phyloP scores from a whole-genome alignment of 2,329 filamentous ascomycete species.

The Lachnellula arida region DNA sequence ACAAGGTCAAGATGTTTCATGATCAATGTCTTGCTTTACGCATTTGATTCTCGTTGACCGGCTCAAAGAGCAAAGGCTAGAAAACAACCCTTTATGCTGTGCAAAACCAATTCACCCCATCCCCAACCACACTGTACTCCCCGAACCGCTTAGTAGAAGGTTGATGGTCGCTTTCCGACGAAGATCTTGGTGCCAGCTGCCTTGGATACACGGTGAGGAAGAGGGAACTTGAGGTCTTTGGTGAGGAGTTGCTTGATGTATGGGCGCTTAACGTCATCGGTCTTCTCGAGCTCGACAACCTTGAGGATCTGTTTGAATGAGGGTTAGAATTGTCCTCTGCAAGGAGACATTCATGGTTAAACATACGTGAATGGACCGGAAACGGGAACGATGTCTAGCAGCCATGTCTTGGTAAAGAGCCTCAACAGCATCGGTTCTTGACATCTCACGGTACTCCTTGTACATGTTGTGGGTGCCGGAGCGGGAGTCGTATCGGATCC shows the following conservation, averaged over 20 bases:
- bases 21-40: constrained; percentile 23
- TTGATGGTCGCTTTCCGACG: constrained; percentile 86
- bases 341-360: background rate
- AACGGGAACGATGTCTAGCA: constrained; percentile 94
- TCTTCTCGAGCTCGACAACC: constrained; percentile 95
- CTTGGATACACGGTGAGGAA: constrained; percentile 92
- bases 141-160: constrained; percentile 68
- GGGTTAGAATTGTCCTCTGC: constrained; percentile 7
- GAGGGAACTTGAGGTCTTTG: constrained; percentile 97
- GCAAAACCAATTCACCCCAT: constrained; percentile 28
- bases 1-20: constrained; percentile 1
- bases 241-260: constrained; percentile 98
- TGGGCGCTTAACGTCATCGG: constrained; percentile 89
- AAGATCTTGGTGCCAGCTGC: constrained; percentile 84
- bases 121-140: constrained; percentile 20
- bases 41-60: constrained; percentile 29
- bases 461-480: constrained; percentile 99
- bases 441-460: constrained; percentile 99
- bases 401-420: constrained; percentile 99
- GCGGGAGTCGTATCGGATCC: constrained; percentile 99
- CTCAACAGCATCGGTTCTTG: constrained; percentile 90
- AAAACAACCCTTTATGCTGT: constrained; percentile 33
- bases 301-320: constrained; percentile 73
- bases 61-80: constrained; percentile 31
- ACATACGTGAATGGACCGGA: constrained; percentile 97